Evolutionary conservation across 2,329 filamentous ascomycete genomes (phyloP), one percentile per base, ranked within the genome.

Genomic region (Fusarium tupiense): DNA sequence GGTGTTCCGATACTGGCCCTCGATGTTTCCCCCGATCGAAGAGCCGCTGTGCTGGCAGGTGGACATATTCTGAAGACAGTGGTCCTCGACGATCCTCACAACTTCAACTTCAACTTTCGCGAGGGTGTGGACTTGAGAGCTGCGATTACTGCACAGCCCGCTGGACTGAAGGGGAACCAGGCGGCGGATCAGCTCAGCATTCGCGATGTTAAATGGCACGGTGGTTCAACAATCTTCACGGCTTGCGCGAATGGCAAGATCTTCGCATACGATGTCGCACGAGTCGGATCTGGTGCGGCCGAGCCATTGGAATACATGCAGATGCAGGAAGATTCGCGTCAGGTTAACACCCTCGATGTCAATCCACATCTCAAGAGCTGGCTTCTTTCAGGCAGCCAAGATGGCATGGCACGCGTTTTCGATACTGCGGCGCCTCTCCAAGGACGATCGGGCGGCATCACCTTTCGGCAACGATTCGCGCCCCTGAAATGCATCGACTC

Each of bases 221-320:
- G 83, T 64, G 85, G 86, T 70, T 85, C 86, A 20, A 87, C 85
- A 43, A 86, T 92, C 61, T 90, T 91, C 73, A 92, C 90, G 1
- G 90, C 90, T 6, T 91, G 89, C 77, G 87, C 88, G 57, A 90
- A 88, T 69, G 90, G 90, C 76, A 89, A 90, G 80, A 91, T 92
- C 74, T 91, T 91, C 69, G 85, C 89, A 68, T 92, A 92, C 76
- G 89, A 92, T 79, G 79, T 92, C 24, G 84, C 84, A 46, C 86
- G 87, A 26, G 76, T 89, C 16, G 85, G 86, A 4, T 78, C 84
- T 5, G 84, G 83, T 6, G 81, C 82, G 12, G 81, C 83, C 6
- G 81, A 86, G 19, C 85, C 86, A 9, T 80, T 91, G 58, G 89
- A 89, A 44, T 88, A 87, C 40, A 86, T 91, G 40, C 87, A 91